These are phyloP conservation scores for Cajanus cajan DNA, from an alignment of 306 rosid genomes.

Conservation along the genomic window DNA sequence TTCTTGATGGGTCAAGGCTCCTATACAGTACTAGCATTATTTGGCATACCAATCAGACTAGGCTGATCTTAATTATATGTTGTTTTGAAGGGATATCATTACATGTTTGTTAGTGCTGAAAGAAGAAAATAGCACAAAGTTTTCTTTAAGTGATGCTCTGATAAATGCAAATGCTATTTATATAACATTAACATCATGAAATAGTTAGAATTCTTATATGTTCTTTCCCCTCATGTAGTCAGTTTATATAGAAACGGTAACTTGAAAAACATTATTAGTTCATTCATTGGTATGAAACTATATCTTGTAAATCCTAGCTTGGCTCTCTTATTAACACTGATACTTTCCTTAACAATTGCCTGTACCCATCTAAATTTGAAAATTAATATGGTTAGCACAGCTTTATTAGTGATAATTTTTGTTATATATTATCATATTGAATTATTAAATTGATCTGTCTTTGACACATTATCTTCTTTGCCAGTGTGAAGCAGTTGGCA, in stretches of 20 bases:
- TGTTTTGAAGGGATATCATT: background rate
- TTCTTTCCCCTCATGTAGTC: background rate
- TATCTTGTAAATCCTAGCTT: background rate
- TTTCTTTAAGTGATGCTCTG: background rate
- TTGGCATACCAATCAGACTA: background rate
- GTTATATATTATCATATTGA: slow-evolving; percentile 4
- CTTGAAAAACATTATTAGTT: background rate
- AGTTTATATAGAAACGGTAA: background rate
- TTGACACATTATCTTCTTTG: slow-evolving; percentile 24
- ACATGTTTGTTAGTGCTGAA: background rate
- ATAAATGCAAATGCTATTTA: background rate
- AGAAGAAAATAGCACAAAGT: background rate
- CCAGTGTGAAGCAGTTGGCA: slow-evolving; percentile 92
- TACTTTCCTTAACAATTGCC: slow-evolving; percentile 19
- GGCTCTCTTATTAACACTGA: background rate
- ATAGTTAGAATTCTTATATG: background rate
- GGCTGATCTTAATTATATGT: background rate
- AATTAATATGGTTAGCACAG: background rate
- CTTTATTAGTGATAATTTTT: background rate
- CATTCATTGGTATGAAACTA: background rate
- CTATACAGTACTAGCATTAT: background rate
- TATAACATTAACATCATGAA: background rate
- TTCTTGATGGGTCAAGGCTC: slow-evolving; percentile 6
- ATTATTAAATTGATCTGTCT: slow-evolving; percentile 4
- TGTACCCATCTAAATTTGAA: background rate